These are phyloP conservation scores for Coprinellus micaceus DNA, from an alignment of 768 basidiomycete species.

Conservation along the genomic window DNA sequence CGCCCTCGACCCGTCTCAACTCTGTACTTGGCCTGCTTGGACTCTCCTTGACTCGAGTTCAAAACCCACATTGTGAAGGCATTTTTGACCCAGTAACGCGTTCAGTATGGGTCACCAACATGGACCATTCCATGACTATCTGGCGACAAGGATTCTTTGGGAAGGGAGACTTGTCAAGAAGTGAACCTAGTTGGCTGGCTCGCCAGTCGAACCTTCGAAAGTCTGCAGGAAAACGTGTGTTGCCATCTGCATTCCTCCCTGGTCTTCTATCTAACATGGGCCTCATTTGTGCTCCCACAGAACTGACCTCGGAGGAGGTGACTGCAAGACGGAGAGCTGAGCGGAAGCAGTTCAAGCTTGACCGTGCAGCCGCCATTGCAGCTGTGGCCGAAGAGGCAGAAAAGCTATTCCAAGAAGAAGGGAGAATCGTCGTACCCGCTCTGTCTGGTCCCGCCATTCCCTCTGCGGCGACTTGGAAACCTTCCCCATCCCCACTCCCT, in stretches of 20 bases:
- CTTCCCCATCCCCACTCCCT: conserved; percentile 21
- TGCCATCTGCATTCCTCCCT: not conserved
- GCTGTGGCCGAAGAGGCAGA: conserved; percentile 79
- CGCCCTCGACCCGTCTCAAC: conserved; percentile 38
- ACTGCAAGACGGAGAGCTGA: conserved; percentile 84
- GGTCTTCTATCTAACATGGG: not conserved
- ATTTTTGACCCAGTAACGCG: conserved; percentile 73
- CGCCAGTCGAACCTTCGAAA: conserved; percentile 68
- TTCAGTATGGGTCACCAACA: conserved; percentile 82
- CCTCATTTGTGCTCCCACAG: conserved; percentile 30
- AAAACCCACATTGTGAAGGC: conserved; percentile 75
- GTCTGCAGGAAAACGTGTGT: conserved; percentile 58
- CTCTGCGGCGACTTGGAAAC: conserved; percentile 79
- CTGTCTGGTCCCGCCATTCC: conserved; percentile 64
- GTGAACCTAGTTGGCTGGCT: conserved; percentile 91
- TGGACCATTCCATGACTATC: conserved; percentile 60
- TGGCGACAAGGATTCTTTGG: conserved; percentile 96
- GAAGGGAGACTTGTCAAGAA: conserved; percentile 90
- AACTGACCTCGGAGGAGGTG: conserved; percentile 85
- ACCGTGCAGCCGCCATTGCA: conserved; percentile 86
- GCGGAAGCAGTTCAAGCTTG: conserved; percentile 88
- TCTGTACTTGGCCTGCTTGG: conserved; percentile 54
- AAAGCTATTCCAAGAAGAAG: conserved; percentile 64
- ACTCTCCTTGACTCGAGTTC: conserved; percentile 51
- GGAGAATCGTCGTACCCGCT: conserved; percentile 57